phyloP scores from a whole-genome alignment of 2,329 filamentous ascomycete genomes.

The Fusarium praegraminearum region DNA sequence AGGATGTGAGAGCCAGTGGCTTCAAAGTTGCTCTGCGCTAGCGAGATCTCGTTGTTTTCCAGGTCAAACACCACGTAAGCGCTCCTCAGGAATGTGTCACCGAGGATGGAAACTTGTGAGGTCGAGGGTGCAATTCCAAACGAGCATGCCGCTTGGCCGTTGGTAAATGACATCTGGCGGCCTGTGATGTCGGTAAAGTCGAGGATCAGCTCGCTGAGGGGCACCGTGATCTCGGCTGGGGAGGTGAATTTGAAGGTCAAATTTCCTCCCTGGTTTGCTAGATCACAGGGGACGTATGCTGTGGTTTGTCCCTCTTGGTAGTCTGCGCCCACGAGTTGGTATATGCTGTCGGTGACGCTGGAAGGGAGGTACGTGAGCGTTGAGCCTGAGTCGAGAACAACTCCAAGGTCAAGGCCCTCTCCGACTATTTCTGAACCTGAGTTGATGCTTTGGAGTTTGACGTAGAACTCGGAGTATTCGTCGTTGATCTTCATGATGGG shows the following conservation, averaged over 20 bases:
- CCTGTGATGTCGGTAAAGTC: constrained; percentile 62
- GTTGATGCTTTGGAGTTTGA: constrained; percentile 73
- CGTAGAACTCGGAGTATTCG: constrained; percentile 71
- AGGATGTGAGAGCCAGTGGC: constrained; percentile 59
- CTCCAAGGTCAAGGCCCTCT: constrained; percentile 66
- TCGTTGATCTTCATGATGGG: constrained; percentile 70
- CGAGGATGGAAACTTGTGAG: constrained; percentile 69
- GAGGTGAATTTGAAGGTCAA: constrained; percentile 67
- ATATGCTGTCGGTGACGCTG: constrained; percentile 65
- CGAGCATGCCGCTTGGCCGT: constrained; percentile 69
- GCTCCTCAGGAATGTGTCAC: constrained; percentile 80
- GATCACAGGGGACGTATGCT: constrained; percentile 72
- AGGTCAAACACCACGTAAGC: constrained; percentile 83
- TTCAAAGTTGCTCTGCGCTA: constrained; percentile 76
- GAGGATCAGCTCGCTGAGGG: constrained; percentile 70
- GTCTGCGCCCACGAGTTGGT: constrained; percentile 67
- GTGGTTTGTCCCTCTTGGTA: constrained; percentile 65
- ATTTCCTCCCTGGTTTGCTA: constrained; percentile 55
- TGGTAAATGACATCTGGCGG: constrained; percentile 61
- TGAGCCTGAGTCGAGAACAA: constrained; percentile 78
- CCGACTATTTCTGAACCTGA: constrained; percentile 59
- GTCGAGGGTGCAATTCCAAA: constrained; percentile 75
- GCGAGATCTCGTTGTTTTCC: constrained; percentile 75
- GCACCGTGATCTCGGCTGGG: constrained; percentile 64
- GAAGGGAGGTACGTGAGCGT: constrained; percentile 76